Evolutionary conservation across 352 stramenopile genomes (phyloP), one percentile per base, ranked within the genome.

Genomic region (Blastocystis sp.): DNA sequence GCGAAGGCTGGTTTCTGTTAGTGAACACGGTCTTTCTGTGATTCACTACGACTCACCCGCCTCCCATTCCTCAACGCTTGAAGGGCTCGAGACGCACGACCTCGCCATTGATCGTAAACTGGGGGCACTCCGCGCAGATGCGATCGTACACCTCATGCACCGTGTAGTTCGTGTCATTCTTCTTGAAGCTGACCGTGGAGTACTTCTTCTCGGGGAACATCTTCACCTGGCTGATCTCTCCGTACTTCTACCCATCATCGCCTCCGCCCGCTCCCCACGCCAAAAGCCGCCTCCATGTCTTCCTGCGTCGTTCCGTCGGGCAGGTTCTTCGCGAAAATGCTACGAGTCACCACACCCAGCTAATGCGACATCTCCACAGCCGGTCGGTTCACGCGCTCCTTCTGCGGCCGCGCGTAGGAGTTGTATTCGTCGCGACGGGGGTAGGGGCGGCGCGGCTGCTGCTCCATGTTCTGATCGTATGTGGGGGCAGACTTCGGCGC

Each of bases 171-270:
- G 11, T 11, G 5, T 19, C 17, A 19, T 9, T 28, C 23, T 62
- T 60, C 19, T 43, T 11, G 69, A 79, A 79, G 2, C 69, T 79
- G 0, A 79, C 69, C 43, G 69, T 79, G 5, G 69, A 40, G 52
- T 79, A 79, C 21, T 28, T 79, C 69, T 79, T 79, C 19, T 10
- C 40, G 17, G 34, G 19, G 48, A 79, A 79, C 4, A 79, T 60
- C 48, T 79, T 79, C 17, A 79, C 41, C n/a, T 79, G 69, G 52
- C 34, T 60, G 40, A 79, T 79, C 43, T 79, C 28, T 28, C 69
- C 69, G 23, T 40, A 79, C 21, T 34, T 28, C 62, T 69, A 69
- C n/a, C 9, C n/a, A 7, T 69, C n/a, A 69, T 38, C 10, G 7
- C 34, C 0, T 21, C 7, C 10, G 10, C 7, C 10, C 34, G 62